Evolutionary conservation across 768 basidiomycete species (phyloP), one percentile per base, ranked within the genome.

Genomic region (Botryobasidium botryosum): DNA sequence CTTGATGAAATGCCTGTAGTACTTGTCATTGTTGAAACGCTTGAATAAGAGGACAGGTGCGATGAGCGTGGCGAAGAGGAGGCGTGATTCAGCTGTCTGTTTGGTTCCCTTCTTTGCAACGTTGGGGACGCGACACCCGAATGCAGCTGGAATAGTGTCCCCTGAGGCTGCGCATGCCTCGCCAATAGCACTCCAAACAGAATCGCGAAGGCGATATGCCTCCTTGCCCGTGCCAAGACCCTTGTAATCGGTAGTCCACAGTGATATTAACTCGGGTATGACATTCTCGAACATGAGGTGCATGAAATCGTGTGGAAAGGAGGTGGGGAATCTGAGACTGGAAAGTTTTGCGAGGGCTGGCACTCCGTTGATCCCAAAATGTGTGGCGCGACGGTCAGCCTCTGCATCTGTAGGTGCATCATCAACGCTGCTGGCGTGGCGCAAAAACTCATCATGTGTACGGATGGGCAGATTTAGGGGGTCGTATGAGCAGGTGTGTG

Each of bases 301-400:
- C 64, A 71, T 70, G 56, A 69, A 68, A 39, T 73, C 68, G 48
- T 64, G 63, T 0, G 68, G 68, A 31, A 58, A 58, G 18, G 68
- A 65, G 64, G 3, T 17, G 1, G 1, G 69, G 63, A 48, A 68
- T 64, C 4, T 53, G 53, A 18, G 68, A 23, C 39, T 41, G 24
- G 17, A 41, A 1, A 68, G 56, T 12, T 23, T 10, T 6, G 47
- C 45, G 18, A 68, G 59, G 0, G 63, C 27, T 3, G 67, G 51
- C 13, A 56, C 23, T 6, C 58, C 61, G 20, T 62, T 62, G 47
- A 65, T 59, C 4, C 67, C 64, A 32, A 49, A 59, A 18, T 48
- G 7, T 39, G 56, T 63, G 3, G 59, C 39, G 0, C 59, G 59
- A 18, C 45, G 27, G 5, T 60, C 53, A 3, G 46, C 45, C 18